phyloP scores from a whole-genome alignment of 495 filamentous ascomycete genomes.

The Podospora bellae-mahoneyi region DNA sequence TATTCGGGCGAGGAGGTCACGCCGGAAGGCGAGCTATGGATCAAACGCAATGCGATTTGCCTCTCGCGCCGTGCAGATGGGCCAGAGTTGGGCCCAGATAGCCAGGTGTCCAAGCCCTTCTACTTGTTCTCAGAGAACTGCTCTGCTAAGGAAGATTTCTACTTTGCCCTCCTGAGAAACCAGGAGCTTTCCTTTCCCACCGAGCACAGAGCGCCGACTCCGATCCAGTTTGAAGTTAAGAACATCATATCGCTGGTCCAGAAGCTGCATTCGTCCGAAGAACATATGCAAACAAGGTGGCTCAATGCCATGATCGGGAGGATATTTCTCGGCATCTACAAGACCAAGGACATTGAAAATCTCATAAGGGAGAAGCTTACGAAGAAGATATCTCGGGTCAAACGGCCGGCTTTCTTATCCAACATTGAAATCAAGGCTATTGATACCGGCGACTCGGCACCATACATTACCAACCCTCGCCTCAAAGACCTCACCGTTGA shows the following conservation, averaged over 20 bases:
- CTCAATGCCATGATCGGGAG: slow-evolving; percentile 88
- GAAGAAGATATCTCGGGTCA: slow-evolving; percentile 93
- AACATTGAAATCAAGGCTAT: slow-evolving; percentile 75
- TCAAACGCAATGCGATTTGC: slow-evolving; percentile 92
- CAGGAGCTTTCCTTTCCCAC: slow-evolving; percentile 63
- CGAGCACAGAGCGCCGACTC: slow-evolving; percentile 59
- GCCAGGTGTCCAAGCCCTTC: slow-evolving; percentile 69
- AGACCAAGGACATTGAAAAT: slow-evolving; percentile 74
- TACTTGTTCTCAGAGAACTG: slow-evolving; percentile 91
- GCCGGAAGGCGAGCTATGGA: slow-evolving; percentile 88
- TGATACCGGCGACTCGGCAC: slow-evolving; percentile 81
- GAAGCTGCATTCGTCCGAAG: slow-evolving; percentile 84
- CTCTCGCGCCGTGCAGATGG: slow-evolving; percentile 67
- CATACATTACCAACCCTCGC: slow-evolving; percentile 82
- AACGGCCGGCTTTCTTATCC: slow-evolving; percentile 84
- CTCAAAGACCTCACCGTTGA: slow-evolving; percentile 88
- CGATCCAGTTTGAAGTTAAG: slow-evolving; percentile 75
- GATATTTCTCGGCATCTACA: slow-evolving; percentile 82
- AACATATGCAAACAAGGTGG: slow-evolving; percentile 89
- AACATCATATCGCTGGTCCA: slow-evolving; percentile 86
- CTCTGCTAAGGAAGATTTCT: slow-evolving; percentile 97
- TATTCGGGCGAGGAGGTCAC: slow-evolving; percentile 78
- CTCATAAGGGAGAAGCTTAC: slow-evolving; percentile 80
- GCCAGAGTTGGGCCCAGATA: slow-evolving; percentile 50
- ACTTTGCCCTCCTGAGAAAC: slow-evolving; percentile 84